Conservation (phyloP, 2,329 filamentous ascomycete genomes). For the Diaporthe caulivora region DNA sequence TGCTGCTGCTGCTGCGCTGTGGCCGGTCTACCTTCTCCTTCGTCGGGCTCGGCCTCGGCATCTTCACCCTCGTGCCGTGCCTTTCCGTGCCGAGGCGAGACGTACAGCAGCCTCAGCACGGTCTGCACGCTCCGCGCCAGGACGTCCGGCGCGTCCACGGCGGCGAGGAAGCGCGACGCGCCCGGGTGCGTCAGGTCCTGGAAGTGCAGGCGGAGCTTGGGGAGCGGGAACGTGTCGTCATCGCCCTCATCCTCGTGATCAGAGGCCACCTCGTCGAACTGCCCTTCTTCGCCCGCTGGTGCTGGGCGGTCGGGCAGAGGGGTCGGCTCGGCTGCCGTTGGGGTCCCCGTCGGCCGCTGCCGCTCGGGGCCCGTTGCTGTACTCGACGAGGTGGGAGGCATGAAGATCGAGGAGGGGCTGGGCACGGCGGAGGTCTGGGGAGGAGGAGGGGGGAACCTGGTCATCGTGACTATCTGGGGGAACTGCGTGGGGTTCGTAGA, state of each 20-base stretch:
- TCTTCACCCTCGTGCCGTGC: constrained; percentile 49
- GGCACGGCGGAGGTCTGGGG: constrained; percentile 50
- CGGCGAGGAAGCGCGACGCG: constrained; percentile 73
- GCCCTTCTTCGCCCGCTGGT: not conserved
- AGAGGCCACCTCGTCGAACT: not conserved
- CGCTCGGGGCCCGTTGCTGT: constrained; percentile 39
- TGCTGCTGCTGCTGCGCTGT: not conserved
- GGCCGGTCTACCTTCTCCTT: not conserved
- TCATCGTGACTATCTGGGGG: constrained; percentile 14
- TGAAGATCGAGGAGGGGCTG: constrained; percentile 47
- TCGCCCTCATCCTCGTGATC: constrained; percentile 14
- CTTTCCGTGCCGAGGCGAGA: constrained; percentile 50
- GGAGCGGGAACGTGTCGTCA: constrained; percentile 54
- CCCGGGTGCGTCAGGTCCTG: constrained; percentile 72
- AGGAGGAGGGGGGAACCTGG: constrained; percentile 32
- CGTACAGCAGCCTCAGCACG: constrained; percentile 81
- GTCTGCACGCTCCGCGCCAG: constrained; percentile 73
- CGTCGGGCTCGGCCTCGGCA: too few relatives aligned
- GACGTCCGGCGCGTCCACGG: constrained; percentile 72
- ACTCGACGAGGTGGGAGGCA: constrained; percentile 46
- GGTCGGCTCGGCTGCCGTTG: constrained; percentile 25
- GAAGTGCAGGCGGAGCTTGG: constrained; percentile 71
- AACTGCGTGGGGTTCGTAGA: not conserved
- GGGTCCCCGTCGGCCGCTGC: constrained; percentile 35
- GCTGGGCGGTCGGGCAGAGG: constrained; percentile 40